These are phyloP conservation scores for Cupressus sempervirens DNA, from an alignment of 75 land plant genomes.

Conservation along the genomic window DNA sequence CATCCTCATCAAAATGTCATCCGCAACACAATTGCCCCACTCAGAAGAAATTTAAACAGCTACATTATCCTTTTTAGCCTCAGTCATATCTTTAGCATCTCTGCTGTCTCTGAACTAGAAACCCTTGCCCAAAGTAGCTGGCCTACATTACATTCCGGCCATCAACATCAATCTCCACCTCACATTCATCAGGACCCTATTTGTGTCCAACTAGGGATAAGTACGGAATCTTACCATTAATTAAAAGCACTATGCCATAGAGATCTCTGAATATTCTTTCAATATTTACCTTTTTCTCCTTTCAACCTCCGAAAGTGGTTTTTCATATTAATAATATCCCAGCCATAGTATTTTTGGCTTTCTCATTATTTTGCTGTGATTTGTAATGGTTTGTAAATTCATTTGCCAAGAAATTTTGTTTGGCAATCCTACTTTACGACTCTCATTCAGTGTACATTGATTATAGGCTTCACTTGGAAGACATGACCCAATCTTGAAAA, in stretches of 20 bases:
- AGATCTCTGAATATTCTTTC: too few relatives aligned
- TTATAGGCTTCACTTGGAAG: not conserved
- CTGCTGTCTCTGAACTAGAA: too few relatives aligned
- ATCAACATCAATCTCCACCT: too few relatives aligned
- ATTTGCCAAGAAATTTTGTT: not conserved
- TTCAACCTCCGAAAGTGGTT: not conserved
- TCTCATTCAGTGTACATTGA: not conserved
- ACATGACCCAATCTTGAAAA: not conserved
- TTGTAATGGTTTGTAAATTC: not conserved
- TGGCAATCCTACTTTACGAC: not conserved
- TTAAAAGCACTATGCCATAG: not conserved
- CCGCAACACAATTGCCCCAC: too few relatives aligned
- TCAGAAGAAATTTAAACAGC: too few relatives aligned
- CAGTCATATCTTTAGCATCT: too few relatives aligned
- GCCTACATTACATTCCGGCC: too few relatives aligned
- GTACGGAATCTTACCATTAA: not conserved
- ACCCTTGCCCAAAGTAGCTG: too few relatives aligned
- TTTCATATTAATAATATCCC: not conserved
- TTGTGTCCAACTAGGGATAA: too few relatives aligned
- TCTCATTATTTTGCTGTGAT: not conserved
- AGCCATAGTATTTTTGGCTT: not conserved
- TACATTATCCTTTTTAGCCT: too few relatives aligned
- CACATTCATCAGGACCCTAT: too few relatives aligned
- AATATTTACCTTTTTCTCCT: not conserved
- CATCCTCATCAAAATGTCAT: too few relatives aligned